Conservation (phyloP, 108 stramenopile genomes). For the Cylindrotheca closterium region DNA sequence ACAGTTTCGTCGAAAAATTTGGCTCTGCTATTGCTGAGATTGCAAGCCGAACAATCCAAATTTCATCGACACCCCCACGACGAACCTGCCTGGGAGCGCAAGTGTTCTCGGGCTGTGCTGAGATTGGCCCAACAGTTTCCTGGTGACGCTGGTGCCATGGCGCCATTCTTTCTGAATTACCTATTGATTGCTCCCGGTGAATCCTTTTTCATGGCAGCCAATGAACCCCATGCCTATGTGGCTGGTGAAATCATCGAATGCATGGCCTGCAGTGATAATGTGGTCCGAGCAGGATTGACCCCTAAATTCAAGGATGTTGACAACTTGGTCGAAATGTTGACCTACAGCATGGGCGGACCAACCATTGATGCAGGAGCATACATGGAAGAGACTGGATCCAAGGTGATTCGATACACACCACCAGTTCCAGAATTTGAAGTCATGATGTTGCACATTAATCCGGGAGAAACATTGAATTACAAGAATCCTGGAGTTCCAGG, state of each 20-base stretch:
- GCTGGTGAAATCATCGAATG: conserved; percentile 95
- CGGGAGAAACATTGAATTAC: conserved; percentile 51
- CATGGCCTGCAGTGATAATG: conserved; percentile 99
- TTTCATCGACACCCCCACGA: conserved; percentile 45
- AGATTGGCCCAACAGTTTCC: conserved; percentile 88
- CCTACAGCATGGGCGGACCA: conserved; percentile 73
- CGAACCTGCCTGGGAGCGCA: conserved; percentile 64
- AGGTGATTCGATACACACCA: conserved; percentile 77
- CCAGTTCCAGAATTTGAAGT: conserved; percentile 84
- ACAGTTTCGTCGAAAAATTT: conserved; percentile 50
- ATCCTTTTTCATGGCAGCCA: conserved; percentile 83
- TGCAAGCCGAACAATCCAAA: conserved; percentile 60
- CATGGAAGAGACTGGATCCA: conserved; percentile 25
- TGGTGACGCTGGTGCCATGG: conserved; percentile 86
- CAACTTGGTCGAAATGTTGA: conserved; percentile 95
- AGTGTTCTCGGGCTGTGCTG: conserved; percentile 69
- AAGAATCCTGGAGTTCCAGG: conserved; percentile 55
- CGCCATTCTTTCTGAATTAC: conserved; percentile 88
- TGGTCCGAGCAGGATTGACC: conserved; percentile 97
- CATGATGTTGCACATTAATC: conserved; percentile 62
- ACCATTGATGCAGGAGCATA: conserved; percentile 74
- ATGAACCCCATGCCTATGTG: conserved; percentile 96
- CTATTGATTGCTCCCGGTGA: conserved; percentile 80
- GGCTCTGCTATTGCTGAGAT: conserved; percentile 55
- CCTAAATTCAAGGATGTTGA: conserved; percentile 97